Evolutionary conservation across 1,284 basidiomycete genomes (phyloP).

Genomic region (Ganoderma lingzhi): DNA sequence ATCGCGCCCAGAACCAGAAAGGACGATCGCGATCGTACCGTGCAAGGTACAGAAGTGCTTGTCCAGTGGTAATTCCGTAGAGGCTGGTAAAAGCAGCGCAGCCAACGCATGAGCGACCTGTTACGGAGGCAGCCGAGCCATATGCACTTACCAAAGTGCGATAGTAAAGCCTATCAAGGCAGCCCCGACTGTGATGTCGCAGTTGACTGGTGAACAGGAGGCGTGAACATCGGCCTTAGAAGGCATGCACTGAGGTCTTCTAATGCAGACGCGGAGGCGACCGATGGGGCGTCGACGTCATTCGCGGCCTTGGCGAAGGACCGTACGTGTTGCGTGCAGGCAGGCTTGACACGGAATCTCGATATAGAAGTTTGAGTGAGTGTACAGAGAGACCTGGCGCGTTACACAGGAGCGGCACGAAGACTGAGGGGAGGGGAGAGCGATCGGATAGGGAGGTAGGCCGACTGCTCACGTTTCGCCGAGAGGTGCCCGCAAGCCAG

Average conservation of each 20-base stretch:
- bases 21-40: conserved; percentile 4
- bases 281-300: conserved; percentile 4
- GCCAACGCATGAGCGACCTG: not conserved
- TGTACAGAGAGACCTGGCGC: not conserved
- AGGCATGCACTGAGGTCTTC: conserved; percentile 20
- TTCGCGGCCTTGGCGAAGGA: conserved; percentile 13
- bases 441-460: not conserved
- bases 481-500: not conserved
- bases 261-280: conserved; percentile 2
- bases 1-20: not conserved
- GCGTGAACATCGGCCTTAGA: not conserved
- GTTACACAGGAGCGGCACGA: not conserved
- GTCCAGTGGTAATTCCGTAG: conserved; percentile 24
- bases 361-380: not conserved
- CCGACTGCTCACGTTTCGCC: not conserved
- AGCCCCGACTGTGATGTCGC: conserved; percentile 24
- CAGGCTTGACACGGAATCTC: not conserved
- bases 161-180: conserved; percentile 19
- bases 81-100: conserved; percentile 9
- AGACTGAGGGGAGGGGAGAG: not conserved
- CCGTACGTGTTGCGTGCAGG: not conserved
- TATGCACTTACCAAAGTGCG: conserved; percentile 18
- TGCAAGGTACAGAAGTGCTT: conserved; percentile 17
- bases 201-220: not conserved
- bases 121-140: not conserved